Evolutionary conservation across 805 yeast species (phyloP).

Genomic region (Candida peoriensis): DNA sequence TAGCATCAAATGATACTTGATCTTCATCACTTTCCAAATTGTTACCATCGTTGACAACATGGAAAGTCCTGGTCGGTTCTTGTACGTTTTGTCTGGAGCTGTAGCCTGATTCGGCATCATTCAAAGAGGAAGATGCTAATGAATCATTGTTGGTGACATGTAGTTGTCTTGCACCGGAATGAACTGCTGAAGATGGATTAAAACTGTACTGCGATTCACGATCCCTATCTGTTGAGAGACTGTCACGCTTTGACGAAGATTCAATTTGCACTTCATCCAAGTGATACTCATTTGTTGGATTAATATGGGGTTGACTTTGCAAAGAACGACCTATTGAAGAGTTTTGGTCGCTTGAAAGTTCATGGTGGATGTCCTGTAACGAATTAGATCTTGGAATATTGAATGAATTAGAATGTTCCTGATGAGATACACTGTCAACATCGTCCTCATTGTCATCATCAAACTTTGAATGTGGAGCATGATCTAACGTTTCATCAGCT

Average conservation of each 20-base stretch:
- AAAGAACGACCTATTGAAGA: too few relatives aligned
- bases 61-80: constrained; percentile 15
- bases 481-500: too few relatives aligned
- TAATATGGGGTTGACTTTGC: too few relatives aligned
- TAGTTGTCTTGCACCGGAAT: background rate
- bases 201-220: constrained; percentile 1
- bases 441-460: constrained; percentile 1
- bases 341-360: background rate
- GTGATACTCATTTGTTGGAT: too few relatives aligned
- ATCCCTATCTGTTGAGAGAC: too few relatives aligned
- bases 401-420: too few relatives aligned
- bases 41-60: constrained; percentile 25
- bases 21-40: constrained; percentile 15
- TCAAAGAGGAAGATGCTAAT: background rate
- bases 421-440: background rate
- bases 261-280: too few relatives aligned
- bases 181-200: background rate
- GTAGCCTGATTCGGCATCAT: background rate
- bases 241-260: too few relatives aligned
- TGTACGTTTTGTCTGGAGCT: constrained; percentile 1
- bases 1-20: constrained; percentile 11
- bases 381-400: constrained; percentile 1
- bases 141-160: background rate
- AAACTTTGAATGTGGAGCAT: background rate
- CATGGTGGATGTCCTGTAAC: background rate